Conservation (phyloP, 345 rosid genomes). For the Odontarrhena argentea region DNA sequence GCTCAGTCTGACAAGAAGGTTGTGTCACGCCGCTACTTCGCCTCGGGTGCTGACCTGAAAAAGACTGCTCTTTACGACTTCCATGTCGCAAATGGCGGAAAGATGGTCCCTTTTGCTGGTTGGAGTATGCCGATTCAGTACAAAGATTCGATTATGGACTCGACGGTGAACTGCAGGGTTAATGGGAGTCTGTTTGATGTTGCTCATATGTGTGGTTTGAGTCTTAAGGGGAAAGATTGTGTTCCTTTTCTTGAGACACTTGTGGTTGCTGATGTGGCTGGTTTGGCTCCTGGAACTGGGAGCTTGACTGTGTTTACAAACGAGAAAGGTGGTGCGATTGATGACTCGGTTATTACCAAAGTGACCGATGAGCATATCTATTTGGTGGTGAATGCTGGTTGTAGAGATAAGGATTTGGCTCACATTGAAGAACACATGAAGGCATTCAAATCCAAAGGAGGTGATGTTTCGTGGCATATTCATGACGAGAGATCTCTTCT, state of each 20-base stretch:
- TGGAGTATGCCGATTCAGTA: constrained; percentile 99
- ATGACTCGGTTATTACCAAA: constrained; percentile 94
- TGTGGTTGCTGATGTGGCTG: constrained; percentile 95
- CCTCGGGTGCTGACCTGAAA: constrained; percentile 80
- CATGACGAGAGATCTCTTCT: constrained; percentile 99
- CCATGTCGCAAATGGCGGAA: constrained; percentile 78
- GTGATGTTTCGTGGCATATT: constrained; percentile 94
- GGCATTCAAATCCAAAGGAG: constrained; percentile 86
- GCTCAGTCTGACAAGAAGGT: constrained; percentile 74
- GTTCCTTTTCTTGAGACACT: constrained; percentile 88
- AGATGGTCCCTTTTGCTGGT: constrained; percentile 99
- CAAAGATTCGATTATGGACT: constrained; percentile 97
- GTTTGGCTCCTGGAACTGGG: constrained; percentile 79
- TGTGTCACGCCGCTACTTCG: constrained; percentile 63
- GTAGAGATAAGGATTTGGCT: constrained; percentile 98
- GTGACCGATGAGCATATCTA: constrained; percentile 79
- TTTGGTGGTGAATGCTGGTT: constrained; percentile 97
- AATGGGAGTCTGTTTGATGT: constrained; percentile 94
- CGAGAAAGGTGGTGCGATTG: constrained; percentile 94
- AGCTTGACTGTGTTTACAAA: constrained; percentile 90
- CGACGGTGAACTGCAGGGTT: constrained; percentile 86
- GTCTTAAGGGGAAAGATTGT: constrained; percentile 93
- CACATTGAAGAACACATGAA: constrained; percentile 97
- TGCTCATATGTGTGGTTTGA: constrained; percentile 95
- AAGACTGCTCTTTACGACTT: constrained; percentile 90